A percentile compares a stretch with the other conserved stretches of the same genome.
phyloP scores from a whole-genome alignment of 106 monocot species.

The Dioscorea dumetorum region DNA sequence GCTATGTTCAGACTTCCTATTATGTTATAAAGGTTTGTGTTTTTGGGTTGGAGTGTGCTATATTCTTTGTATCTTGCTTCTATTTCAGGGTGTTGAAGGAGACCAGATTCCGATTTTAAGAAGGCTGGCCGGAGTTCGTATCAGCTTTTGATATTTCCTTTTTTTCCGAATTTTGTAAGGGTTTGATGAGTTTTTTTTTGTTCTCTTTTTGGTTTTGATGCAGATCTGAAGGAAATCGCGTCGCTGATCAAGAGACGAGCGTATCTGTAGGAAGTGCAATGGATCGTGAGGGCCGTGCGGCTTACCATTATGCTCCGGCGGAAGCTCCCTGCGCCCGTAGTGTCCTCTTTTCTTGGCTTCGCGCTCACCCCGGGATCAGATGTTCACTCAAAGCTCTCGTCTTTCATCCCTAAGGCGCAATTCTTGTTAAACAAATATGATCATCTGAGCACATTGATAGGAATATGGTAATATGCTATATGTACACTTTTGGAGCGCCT shows the following conservation, averaged over 20 bases:
- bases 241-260: slow-evolving; percentile 75
- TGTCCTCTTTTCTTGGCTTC: slow-evolving; percentile 42
- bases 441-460: too few relatives aligned
- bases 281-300: slow-evolving; percentile 80
- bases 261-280: slow-evolving; percentile 76
- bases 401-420: slow-evolving; percentile 70
- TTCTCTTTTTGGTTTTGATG: background rate
- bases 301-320: slow-evolving; percentile 72
- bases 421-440: background rate
- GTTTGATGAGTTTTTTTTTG: background rate
- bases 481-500: too few relatives aligned
- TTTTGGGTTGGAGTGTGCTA: too few relatives aligned
- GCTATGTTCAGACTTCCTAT: too few relatives aligned
- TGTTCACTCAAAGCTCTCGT: slow-evolving; percentile 39
- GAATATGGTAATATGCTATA: too few relatives aligned
- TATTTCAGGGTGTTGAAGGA: too few relatives aligned
- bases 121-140: too few relatives aligned
- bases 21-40: too few relatives aligned
- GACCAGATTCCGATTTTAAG: too few relatives aligned
- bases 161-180: background rate
- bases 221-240: slow-evolving; percentile 93
- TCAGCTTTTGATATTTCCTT: slow-evolving; percentile 10
- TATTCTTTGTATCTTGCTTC: too few relatives aligned
- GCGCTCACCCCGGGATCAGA: slow-evolving; percentile 62
- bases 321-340: slow-evolving; percentile 36